These are phyloP conservation scores for Strobilomyces dryophilus DNA, from an alignment of 768 basidiomycete species.

Conservation along the genomic window DNA sequence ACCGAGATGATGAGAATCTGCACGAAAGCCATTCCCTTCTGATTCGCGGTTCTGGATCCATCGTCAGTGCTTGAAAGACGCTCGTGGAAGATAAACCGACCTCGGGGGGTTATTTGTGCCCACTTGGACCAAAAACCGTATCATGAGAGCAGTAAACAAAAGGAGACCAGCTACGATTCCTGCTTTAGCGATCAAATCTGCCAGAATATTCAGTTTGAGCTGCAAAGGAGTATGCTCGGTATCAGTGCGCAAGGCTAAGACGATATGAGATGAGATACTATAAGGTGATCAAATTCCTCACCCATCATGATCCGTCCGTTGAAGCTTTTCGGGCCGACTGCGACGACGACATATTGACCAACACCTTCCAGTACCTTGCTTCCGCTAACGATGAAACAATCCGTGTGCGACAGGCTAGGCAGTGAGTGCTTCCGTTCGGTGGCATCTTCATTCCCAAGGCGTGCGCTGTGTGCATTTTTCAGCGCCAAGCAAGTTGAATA, in stretches of 20 bases:
- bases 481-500: slow-evolving; percentile 70
- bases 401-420: slow-evolving; percentile 51
- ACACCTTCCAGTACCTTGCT: slow-evolving; percentile 94
- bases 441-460: slow-evolving; percentile 19
- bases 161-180: slow-evolving; percentile 78
- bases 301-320: slow-evolving; percentile 98
- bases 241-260: slow-evolving; percentile 77
- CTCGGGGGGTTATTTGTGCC: slow-evolving; percentile 54
- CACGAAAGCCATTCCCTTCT: slow-evolving; percentile 88
- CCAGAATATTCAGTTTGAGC: slow-evolving; percentile 88
- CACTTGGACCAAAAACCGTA: slow-evolving; percentile 91
- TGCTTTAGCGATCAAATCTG: slow-evolving; percentile 91
- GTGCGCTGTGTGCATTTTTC: slow-evolving; percentile 31
- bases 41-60: slow-evolving; percentile 52
- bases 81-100: slow-evolving; percentile 28
- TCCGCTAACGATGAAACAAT: slow-evolving; percentile 91
- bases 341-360: slow-evolving; percentile 87
- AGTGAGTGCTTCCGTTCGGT: slow-evolving; percentile 19
- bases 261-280: background rate
- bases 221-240: slow-evolving; percentile 91
- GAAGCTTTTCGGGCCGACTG: slow-evolving; percentile 90
- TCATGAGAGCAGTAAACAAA: slow-evolving; percentile 83
- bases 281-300: slow-evolving; percentile 26
- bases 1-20: slow-evolving; percentile 94
- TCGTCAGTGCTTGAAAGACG: slow-evolving; percentile 6